Percentiles rank a stretch among this genome's conserved stretches.
Evolutionary conservation across 306 rosid genomes (phyloP).

Genomic region (Cyamopsis tetragonoloba): DNA sequence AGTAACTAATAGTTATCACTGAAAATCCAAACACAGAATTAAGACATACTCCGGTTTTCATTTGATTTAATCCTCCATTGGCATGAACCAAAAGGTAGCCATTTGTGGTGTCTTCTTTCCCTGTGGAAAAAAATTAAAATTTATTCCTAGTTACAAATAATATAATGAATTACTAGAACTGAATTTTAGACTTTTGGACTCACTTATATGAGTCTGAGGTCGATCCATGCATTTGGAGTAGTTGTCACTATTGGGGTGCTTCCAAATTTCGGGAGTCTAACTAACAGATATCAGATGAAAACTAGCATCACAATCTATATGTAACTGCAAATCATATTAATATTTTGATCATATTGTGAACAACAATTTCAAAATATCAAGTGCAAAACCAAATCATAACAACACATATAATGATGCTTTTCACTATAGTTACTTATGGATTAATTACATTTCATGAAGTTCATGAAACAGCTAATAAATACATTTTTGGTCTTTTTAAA

Average conservation of each 20-base stretch:
- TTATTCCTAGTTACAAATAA: constrained; percentile 18
- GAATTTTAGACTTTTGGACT: background rate
- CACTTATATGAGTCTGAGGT: constrained; percentile 30
- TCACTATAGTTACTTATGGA: too few relatives aligned
- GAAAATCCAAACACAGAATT: too few relatives aligned
- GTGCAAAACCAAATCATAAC: background rate
- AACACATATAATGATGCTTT: too few relatives aligned
- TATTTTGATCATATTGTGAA: background rate
- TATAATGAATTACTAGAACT: background rate
- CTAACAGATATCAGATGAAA: constrained; percentile 40
- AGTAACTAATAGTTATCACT: background rate
- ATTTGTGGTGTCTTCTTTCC: constrained; percentile 35
- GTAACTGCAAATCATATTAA: background rate
- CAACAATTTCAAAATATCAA: background rate
- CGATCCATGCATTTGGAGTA: constrained; percentile 41
- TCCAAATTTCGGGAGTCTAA: constrained; percentile 56
- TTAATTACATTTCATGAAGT: too few relatives aligned
- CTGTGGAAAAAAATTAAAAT: constrained; percentile 26
- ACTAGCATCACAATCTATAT: constrained; percentile 32
- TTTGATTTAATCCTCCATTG: constrained; percentile 81
- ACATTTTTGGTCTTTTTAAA: too few relatives aligned
- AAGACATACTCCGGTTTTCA: constrained; percentile 70
- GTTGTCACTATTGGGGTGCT: constrained; percentile 38
- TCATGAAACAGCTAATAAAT: too few relatives aligned
- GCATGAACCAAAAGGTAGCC: constrained; percentile 54